phyloP scores from a whole-genome alignment of 371 early-diverging fungal species.

The Zancudomyces culisetae region DNA sequence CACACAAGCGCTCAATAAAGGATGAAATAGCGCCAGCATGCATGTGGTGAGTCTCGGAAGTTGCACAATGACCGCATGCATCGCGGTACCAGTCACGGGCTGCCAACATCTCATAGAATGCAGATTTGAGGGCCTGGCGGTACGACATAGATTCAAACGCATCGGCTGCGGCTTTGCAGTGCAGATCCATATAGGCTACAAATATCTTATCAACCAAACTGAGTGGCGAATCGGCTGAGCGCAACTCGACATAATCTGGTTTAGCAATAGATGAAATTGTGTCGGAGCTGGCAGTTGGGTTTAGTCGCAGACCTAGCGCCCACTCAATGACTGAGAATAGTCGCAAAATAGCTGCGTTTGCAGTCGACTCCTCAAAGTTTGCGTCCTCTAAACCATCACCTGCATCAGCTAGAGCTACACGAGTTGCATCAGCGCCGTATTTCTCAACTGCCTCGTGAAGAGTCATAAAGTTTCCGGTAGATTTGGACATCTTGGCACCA shows the following conservation, averaged over 20 bases:
- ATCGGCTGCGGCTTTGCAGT: slow-evolving; percentile 40
- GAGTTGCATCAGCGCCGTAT: slow-evolving; percentile 96
- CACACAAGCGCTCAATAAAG: slow-evolving; percentile 65
- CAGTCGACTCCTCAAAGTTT: slow-evolving; percentile 95
- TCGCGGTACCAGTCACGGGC: slow-evolving; percentile 84
- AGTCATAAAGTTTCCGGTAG: slow-evolving; percentile 98
- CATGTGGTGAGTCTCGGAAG: slow-evolving; percentile 49
- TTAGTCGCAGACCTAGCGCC: slow-evolving; percentile 44
- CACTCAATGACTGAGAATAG: slow-evolving; percentile 84
- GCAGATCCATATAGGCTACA: slow-evolving; percentile 64
- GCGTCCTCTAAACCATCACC: slow-evolving; percentile 95
- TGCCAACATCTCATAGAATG: slow-evolving; percentile 81
- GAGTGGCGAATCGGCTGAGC: slow-evolving; percentile 22
- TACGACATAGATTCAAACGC: slow-evolving; percentile 73
- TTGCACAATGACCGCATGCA: too few relatives aligned
- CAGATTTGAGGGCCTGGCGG: slow-evolving; percentile 89
- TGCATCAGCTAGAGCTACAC: slow-evolving; percentile 63
- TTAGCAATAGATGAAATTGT: slow-evolving; percentile 18
- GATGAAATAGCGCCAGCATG: slow-evolving; percentile 59
- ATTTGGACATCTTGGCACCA: slow-evolving; percentile 98
- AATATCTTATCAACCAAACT: slow-evolving; percentile 74
- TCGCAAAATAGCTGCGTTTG: slow-evolving; percentile 91
- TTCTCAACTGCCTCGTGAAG: slow-evolving; percentile 65
- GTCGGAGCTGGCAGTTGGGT: slow-evolving; percentile 25
- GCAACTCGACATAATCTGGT: slow-evolving; percentile 11